Base-by-base conservation (phyloP, 768 basidiomycete genomes). In the Roridomyces roridus region DNA sequence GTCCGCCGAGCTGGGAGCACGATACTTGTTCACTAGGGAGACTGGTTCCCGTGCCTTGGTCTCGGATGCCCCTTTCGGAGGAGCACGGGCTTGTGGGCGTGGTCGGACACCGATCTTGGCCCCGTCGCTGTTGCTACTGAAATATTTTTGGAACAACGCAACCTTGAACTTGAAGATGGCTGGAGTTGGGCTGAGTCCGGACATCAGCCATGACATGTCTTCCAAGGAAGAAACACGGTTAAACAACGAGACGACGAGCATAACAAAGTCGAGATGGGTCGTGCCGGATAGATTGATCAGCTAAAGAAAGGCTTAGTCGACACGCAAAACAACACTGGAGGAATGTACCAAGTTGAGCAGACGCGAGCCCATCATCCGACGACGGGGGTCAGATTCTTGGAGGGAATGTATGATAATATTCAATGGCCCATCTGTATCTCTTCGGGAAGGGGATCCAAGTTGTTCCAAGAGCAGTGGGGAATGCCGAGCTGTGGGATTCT, bases 391-490 rank as follows among this genome's bases (percentile, higher is more conserved):
- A 24, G 59, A 21, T 34, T 60, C 51, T 15, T 49, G 31, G 3
- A 58, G 28, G 51, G 34, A 56, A 15, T 63, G 31, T 9, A 42
- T 6, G 21, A 56, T 23, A 18, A 86, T 75, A 46, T 84, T 79
- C 17, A 88, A 68, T 1, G 84, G 80, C 20, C 70, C 70, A 26
- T 78, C 77, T 15, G 77, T 72, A 25, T 88, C 86, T 81, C 85
- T 87, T 64, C 85, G 79, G 6, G 78, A 70, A 24, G 76, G 77
- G 21, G 68, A 65, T 20, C 76, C 79, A 36, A 90, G 80, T 67
- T 89, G 86, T 20, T 75, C 73, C 24, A 88, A 68, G 39, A 89
- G 74, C 23, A 87, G 74, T 6, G 78, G 73, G 6, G 86, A 88
- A 60, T 80, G 76, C 12, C 64, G 68, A 28, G 60, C 72, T 74